Evolutionary conservation across 768 basidiomycete genomes (phyloP), one percentile per base, ranked within the genome.

Genomic region (Phaeotremella skinneri): DNA sequence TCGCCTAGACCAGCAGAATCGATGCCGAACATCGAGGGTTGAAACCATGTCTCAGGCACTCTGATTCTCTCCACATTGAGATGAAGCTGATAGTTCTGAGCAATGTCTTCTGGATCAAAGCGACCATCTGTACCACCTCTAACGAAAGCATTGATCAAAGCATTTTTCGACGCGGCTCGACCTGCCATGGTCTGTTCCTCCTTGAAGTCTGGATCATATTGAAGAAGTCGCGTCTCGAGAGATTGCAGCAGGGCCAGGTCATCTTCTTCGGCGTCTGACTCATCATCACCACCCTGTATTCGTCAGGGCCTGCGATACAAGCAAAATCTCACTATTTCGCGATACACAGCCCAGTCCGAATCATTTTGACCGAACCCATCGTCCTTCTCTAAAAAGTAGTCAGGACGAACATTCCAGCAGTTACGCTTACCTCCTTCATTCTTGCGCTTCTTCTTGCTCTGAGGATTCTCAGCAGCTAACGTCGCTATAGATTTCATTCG

Each of bases 301-400:
- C 13, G 34, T 48, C 16, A 43, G 54, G 43, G 43, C 17, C 17
- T 17, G 45, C n/a, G 11, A 14, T 3, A n/a, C n/a, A n/a, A n/a
- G n/a, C n/a, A 11, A 5, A 2, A 9, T 76, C 84, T 63, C 73
- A 93, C 93, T 59, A 99, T 92, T 78, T 97, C 92, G 64, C 94
- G 89, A 73, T 98, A 98, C 58, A 98, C 91, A 0, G 87, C 87
- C 93, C 94, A 98, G 72, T 98, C 94, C 5, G 88, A 91, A 71
- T 98, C 93, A 64, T 94, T 87, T 17, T 86, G 87, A 2, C 94
- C 92, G 71, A 98, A 99, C 79, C 81, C 86, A 66, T 98, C 93
- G 80, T 97, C 93, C 29, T 88, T 58, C 48, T 42, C 29, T 56
- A 16, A 41, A 7, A 45, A 9, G 30, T 4, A 20, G 31, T 37